Conservation (phyloP, 2,329 filamentous ascomycete species). For the Monosporascus sp. region DNA sequence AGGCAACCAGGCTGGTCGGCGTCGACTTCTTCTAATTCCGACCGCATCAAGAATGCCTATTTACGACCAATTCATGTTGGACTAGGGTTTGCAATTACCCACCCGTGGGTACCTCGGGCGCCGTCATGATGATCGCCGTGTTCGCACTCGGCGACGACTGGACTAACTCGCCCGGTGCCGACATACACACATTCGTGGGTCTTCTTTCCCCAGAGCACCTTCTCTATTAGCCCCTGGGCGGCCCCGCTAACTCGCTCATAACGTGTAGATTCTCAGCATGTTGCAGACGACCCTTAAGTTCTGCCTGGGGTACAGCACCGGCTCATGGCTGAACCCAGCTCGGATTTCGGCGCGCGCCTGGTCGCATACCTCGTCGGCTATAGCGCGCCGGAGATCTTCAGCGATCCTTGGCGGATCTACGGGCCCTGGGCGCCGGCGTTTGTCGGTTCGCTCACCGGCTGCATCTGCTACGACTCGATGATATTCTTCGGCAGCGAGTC, state of each 20-base stretch:
- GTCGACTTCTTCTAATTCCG: too few species aligned
- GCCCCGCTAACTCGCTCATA: neutral
- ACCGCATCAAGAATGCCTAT: too few species aligned
- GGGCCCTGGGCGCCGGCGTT: constrained; percentile 21
- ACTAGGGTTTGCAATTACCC: too few species aligned
- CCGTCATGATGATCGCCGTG: too few species aligned
- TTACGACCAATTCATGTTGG: too few species aligned
- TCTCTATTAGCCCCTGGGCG: neutral
- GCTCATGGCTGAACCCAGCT: constrained; percentile 31
- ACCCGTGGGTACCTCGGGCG: too few species aligned
- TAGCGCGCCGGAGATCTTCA: constrained; percentile 19
- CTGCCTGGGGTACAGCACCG: constrained; percentile 31
- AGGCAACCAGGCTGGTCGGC: too few species aligned
- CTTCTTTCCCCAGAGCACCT: neutral
- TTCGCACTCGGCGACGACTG: too few species aligned
- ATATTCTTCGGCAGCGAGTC: constrained; percentile 25
- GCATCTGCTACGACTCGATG: constrained; percentile 24
- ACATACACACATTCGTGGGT: constrained; percentile 26
- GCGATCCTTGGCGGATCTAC: constrained; percentile 27
- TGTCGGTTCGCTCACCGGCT: constrained; percentile 23
- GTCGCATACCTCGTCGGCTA: constrained; percentile 12
- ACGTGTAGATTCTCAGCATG: constrained; percentile 24
- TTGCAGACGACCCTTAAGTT: constrained; percentile 31
- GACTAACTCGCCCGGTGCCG: too few species aligned
- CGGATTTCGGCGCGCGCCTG: constrained; percentile 29